Conservation (phyloP, 1,284 basidiomycete genomes). For the Inonotus obliquus region DNA sequence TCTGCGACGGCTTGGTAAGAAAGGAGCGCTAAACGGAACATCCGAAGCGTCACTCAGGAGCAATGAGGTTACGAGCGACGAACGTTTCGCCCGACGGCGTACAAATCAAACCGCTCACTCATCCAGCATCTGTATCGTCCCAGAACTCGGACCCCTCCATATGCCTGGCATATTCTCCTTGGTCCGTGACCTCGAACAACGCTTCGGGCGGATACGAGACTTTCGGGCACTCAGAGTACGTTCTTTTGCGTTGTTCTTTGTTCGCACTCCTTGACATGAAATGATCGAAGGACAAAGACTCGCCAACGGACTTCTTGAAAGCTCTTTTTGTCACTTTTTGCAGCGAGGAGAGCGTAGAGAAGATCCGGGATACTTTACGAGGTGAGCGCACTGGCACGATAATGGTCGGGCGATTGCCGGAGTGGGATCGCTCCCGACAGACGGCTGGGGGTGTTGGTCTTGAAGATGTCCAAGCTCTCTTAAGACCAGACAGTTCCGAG, state of each 20-base stretch:
- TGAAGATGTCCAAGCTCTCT: constrained; percentile 3
- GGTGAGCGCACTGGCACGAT: neutral
- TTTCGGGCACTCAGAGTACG: constrained; percentile 6
- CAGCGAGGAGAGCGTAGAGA: neutral
- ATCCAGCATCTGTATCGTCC: neutral
- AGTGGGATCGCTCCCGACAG: neutral
- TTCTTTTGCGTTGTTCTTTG: no score
- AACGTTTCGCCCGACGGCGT: neutral
- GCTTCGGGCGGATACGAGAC: constrained; percentile 9
- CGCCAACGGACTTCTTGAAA: constrained; percentile 2
- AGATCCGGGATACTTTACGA: neutral
- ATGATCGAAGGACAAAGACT: constrained; percentile 12
- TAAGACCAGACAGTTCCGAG: neutral
- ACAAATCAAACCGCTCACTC: neutral
- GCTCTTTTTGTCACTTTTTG: constrained; percentile 5
- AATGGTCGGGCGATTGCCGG: neutral
- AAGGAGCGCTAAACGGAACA: neutral
- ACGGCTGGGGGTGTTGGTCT: constrained; percentile 12
- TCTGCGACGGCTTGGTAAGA: neutral
- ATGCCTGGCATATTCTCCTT: constrained; percentile 8
- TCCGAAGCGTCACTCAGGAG: neutral
- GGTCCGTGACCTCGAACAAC: constrained; percentile 9
- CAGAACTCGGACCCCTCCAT: neutral
- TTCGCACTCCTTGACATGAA: neutral
- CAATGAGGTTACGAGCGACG: neutral